Evolutionary conservation across 768 basidiomycete species (phyloP).

Genomic region (Leccinum boreale): DNA sequence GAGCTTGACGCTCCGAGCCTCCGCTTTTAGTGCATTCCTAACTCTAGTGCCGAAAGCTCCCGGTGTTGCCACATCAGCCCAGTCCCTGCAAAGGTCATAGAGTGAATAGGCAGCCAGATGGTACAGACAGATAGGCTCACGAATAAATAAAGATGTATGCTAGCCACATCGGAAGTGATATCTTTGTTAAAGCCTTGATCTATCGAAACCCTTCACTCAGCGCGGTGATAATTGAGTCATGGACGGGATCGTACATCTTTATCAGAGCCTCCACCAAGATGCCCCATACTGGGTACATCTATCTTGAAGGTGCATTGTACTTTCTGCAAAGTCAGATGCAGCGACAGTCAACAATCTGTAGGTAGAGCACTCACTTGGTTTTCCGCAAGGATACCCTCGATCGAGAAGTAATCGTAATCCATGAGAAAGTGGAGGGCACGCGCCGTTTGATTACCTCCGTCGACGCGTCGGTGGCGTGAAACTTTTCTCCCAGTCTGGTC

Average conservation of each 20-base stretch:
- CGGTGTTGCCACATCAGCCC: constrained; percentile 87
- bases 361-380: constrained; percentile 59
- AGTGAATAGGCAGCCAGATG: not conserved
- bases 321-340: constrained; percentile 50
- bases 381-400: constrained; percentile 88
- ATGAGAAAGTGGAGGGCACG: constrained; percentile 36
- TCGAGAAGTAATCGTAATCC: constrained; percentile 91
- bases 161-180: constrained; percentile 88
- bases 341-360: not conserved
- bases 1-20: constrained; percentile 80
- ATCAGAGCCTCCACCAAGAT: constrained; percentile 83
- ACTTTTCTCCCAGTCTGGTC: not conserved
- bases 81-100: constrained; percentile 52
- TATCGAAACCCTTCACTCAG: constrained; percentile 30
- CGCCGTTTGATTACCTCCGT: not conserved
- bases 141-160: constrained; percentile 82
- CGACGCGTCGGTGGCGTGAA: constrained; percentile 23
- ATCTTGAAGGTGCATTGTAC: constrained; percentile 91
- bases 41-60: constrained; percentile 73
- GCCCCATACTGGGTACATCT: constrained; percentile 81
- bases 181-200: constrained; percentile 76
- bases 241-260: constrained; percentile 58
- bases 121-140: constrained; percentile 34
- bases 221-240: not conserved
- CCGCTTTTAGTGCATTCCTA: constrained; percentile 84